Conservation (phyloP, 83 land plant species). For the Diphasiastrum complanatum region DNA sequence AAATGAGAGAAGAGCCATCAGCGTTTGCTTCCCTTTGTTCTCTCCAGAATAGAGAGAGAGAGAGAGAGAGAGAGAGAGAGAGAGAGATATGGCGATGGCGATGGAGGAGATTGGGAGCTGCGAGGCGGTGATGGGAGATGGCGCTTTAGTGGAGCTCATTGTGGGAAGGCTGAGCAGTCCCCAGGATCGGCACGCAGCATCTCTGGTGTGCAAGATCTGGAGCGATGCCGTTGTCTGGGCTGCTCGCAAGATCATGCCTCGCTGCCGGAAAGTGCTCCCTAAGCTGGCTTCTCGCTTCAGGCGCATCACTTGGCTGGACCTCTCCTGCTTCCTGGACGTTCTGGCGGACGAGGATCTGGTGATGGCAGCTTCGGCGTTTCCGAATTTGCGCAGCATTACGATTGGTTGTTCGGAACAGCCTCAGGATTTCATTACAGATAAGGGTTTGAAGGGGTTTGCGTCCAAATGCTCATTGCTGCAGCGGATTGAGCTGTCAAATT, state of each 20-base stretch:
- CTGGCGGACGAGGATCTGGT: slow-evolving; percentile 24
- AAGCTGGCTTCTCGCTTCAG: slow-evolving; percentile 15
- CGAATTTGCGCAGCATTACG: background rate
- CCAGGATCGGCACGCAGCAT: slow-evolving; percentile 27
- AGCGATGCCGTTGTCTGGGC: slow-evolving; percentile 25
- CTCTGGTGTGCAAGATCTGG: slow-evolving; percentile 36
- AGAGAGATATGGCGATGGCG: no score
- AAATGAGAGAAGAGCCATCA: no score
- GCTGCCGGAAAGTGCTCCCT: slow-evolving; percentile 14
- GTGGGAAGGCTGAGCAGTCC: slow-evolving; percentile 6
- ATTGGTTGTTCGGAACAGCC: slow-evolving; percentile 22
- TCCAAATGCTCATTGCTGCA: slow-evolving; percentile 12
- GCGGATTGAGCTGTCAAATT: slow-evolving; percentile 14
- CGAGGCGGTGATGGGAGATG: slow-evolving; percentile 30
- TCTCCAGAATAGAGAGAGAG: no score
- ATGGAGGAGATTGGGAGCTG: no score
- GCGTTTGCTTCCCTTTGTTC: no score
- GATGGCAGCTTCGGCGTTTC: slow-evolving; percentile 7
- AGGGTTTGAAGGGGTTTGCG: slow-evolving; percentile 26
- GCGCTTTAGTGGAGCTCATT: slow-evolving; percentile 23
- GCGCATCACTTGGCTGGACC: slow-evolving; percentile 18
- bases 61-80: no score
- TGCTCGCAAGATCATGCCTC: slow-evolving; percentile 12
- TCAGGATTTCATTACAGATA: slow-evolving; percentile 28
- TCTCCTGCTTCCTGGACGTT: slow-evolving; percentile 20